Percentiles rank a stretch among this genome's conserved stretches.
phyloP scores from a whole-genome alignment of 148 eudicot genomes.

The Silene latifolia region DNA sequence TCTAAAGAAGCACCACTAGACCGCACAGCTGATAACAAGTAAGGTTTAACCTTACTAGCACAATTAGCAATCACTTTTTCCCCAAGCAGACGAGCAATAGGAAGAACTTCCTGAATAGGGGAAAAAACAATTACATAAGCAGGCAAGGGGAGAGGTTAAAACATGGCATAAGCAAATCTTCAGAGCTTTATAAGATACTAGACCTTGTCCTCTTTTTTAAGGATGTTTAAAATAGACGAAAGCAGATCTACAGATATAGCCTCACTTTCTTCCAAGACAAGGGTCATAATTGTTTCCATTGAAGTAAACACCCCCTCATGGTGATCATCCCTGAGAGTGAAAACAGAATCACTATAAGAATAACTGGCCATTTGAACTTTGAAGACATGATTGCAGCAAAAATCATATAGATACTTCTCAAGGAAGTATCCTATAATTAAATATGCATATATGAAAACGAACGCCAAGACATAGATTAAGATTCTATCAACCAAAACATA shows the following conservation, averaged over 20 bases:
- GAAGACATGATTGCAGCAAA: background rate
- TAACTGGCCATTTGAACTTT: slow-evolving; percentile 11
- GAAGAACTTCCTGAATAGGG: slow-evolving; percentile 42
- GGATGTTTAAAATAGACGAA: slow-evolving; percentile 46
- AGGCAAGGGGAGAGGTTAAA: background rate
- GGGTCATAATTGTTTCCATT: slow-evolving; percentile 90
- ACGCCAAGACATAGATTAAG: background rate
- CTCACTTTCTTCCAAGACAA: slow-evolving; percentile 91
- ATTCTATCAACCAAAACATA: slow-evolving; percentile 1
- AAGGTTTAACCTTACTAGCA: slow-evolving; percentile 65
- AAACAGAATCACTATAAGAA: background rate
- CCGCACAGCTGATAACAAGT: slow-evolving; percentile 45
- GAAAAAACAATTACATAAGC: slow-evolving; percentile 6
- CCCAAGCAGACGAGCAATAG: slow-evolving; percentile 62
- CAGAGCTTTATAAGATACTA: slow-evolving; percentile 1
- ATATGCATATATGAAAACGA: background rate
- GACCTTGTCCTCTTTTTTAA: slow-evolving; percentile 60
- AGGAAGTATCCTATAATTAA: background rate
- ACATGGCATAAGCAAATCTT: background rate
- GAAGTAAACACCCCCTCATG: slow-evolving; percentile 52
- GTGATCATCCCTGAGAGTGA: slow-evolving; percentile 58
- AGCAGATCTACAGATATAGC: slow-evolving; percentile 58
- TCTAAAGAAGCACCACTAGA: slow-evolving; percentile 38
- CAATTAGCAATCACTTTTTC: slow-evolving; percentile 57
- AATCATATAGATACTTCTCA: background rate